Conservation (phyloP, 2,329 filamentous ascomycete genomes). For the Nemania serpens region DNA sequence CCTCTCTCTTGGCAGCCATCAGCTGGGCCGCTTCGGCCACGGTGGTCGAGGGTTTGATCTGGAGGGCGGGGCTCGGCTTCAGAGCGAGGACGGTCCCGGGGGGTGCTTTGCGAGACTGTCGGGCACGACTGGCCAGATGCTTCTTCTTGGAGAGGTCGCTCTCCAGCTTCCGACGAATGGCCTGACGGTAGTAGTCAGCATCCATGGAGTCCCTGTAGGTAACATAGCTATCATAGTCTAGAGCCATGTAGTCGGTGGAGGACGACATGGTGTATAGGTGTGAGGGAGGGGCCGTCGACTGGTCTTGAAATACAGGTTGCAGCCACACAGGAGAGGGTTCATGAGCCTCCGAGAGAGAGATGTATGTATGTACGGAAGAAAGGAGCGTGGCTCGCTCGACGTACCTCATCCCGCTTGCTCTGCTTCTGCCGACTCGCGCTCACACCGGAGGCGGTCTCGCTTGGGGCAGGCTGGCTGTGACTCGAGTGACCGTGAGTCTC, state of each 20-base stretch:
- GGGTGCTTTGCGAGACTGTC: constrained; percentile 88
- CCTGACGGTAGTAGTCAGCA: constrained; percentile 60
- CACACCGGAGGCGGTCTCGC: constrained; percentile 69
- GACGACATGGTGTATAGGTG: constrained; percentile 3
- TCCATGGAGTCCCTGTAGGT: constrained; percentile 28
- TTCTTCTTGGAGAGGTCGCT: constrained; percentile 98
- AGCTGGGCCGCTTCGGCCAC: constrained; percentile 96
- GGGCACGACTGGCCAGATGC: constrained; percentile 74
- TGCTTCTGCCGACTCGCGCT: constrained; percentile 96
- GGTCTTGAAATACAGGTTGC: neutral
- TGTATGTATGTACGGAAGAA: constrained; percentile 17
- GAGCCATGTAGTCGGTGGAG: constrained; percentile 14
- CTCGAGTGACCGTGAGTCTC: constrained; percentile 54
- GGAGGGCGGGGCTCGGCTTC: constrained; percentile 91
- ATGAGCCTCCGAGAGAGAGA: neutral
- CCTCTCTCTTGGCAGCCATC: constrained; percentile 98
- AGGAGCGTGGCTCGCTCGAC: constrained; percentile 40
- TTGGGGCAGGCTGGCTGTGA: constrained; percentile 50
- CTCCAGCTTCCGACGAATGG: constrained; percentile 95
- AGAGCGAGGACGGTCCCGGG: constrained; percentile 94
- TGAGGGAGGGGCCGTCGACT: neutral
- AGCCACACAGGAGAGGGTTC: neutral
- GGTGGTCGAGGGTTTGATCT: constrained; percentile 94
- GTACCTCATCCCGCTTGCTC: constrained; percentile 96
- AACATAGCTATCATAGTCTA: constrained; percentile 26